Evolutionary conservation across 345 rosid genomes (phyloP).

Genomic region (Corchorus olitorius): DNA sequence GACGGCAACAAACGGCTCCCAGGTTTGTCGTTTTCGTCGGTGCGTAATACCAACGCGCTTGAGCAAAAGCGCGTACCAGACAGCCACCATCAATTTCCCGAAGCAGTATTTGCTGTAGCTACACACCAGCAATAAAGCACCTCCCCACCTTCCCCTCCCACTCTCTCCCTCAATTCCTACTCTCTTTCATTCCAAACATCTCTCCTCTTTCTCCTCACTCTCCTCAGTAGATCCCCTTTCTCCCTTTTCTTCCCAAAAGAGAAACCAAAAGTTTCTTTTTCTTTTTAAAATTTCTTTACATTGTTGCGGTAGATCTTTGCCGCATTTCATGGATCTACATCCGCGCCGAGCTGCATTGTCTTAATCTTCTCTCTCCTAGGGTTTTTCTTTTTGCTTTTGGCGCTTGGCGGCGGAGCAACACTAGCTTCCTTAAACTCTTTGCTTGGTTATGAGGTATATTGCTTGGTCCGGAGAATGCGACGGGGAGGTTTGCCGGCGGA

Average conservation of each 20-base stretch:
- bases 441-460: constrained; percentile 19
- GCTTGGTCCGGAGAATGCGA: constrained; percentile 32
- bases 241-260: neutral
- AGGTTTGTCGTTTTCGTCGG: constrained; percentile 28
- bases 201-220: neutral
- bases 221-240: neutral
- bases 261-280: neutral
- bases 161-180: neutral
- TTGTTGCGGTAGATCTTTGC: constrained; percentile 33
- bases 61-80: constrained; percentile 27
- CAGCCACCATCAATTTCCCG: constrained; percentile 29
- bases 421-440: neutral
- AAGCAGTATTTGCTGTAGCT: constrained; percentile 22
- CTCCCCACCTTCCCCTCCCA: constrained; percentile 8
- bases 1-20: constrained; percentile 27
- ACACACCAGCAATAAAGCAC: constrained; percentile 34
- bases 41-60: constrained; percentile 21
- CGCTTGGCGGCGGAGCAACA: neutral
- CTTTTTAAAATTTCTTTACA: neutral
- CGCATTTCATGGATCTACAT: constrained; percentile 76
- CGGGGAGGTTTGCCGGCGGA: constrained; percentile 29
- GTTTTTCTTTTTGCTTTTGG: constrained; percentile 25
- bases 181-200: neutral
- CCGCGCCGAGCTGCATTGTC: constrained; percentile 33
- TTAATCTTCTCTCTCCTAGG: constrained; percentile 47